Evolutionary conservation across 176 grass and related monocot genomes (phyloP), one percentile per base, ranked within the genome.

Genomic region (Oryza punctata): DNA sequence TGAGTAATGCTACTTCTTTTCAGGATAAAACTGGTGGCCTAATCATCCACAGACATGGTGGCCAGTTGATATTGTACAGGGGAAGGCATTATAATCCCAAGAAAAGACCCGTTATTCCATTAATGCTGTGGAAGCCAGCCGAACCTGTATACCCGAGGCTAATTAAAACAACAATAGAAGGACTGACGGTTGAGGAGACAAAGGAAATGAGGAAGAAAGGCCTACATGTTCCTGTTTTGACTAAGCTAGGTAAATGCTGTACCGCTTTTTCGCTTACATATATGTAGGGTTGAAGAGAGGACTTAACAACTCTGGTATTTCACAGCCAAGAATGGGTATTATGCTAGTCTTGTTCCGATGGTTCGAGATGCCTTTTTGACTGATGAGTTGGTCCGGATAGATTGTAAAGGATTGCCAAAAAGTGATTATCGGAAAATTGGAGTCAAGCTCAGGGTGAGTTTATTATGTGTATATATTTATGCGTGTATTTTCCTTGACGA

Each of bases 71-170:
- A 68, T 59, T 95, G 7, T 93, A 95, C 69, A 94, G 93, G 52
- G 96, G 93, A 24, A 91, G 89, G 43, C 85, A 98, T 78, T 98
- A 98, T 83, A 85, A 90, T 86, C 87, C 93, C 18, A 93, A 95
- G 85, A 90, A 93, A 90, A 95, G 93, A 67, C 93, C 93, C 27
- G 41, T 78, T 24, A 88, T 98, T 81, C 96, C 96, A 0, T 85
- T 95, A 79, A 95, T 98, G 96, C 38, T 98, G 38, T 98, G 91
- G 96, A 98, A 98, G 70, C 96, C 96, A 63, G 87, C 92, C 27
- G 96, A 93, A 67, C 89, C 96, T 37, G 45, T 98, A 6, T 98
- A 95, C 77, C 89, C 96, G 0, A 93, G 82, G 89, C 76, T 98
- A 50, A 93, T 94, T 84, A 93, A 87, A 86, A 95, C 89, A 59